Conservation (phyloP, 805 yeast species). For the Nakazawaea ernobii region DNA sequence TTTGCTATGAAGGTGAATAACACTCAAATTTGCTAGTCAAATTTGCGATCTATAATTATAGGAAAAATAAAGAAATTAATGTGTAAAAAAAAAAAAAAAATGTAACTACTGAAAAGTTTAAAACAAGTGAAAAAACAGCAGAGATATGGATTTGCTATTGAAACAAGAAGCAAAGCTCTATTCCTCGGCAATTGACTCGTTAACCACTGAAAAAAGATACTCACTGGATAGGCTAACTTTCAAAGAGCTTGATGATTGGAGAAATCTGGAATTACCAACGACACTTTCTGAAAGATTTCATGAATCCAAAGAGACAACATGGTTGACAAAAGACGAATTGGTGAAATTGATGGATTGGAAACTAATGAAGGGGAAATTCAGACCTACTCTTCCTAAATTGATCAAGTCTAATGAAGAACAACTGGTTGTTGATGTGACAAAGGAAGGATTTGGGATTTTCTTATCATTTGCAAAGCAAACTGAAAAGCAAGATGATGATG, state of each 20-base stretch:
- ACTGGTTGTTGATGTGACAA: slow-evolving; percentile 25
- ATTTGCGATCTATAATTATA: background rate
- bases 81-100: background rate
- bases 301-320: slow-evolving; percentile 14
- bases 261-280: slow-evolving; percentile 24
- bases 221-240: slow-evolving; percentile 19
- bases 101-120: background rate
- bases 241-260: slow-evolving; percentile 34
- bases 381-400: slow-evolving; percentile 38
- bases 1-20: slow-evolving; percentile 82
- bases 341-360: slow-evolving; percentile 43
- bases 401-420: slow-evolving; percentile 30
- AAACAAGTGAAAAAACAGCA: background rate
- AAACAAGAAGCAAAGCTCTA: background rate
- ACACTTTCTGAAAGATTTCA: slow-evolving; percentile 20
- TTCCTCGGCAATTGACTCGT: background rate
- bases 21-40: slow-evolving; percentile 30
- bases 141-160: slow-evolving; percentile 1
- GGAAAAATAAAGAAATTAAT: slow-evolving; percentile 1
- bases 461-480: background rate
- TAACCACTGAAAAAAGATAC: slow-evolving; percentile 11
- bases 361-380: slow-evolving; percentile 35
- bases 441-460: slow-evolving; percentile 20
- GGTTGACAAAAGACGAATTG: slow-evolving; percentile 35
- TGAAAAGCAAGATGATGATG: background rate